These are phyloP conservation scores for Crithidia thermophila DNA, from an alignment of 208 protist species.

Conservation along the genomic window DNA sequence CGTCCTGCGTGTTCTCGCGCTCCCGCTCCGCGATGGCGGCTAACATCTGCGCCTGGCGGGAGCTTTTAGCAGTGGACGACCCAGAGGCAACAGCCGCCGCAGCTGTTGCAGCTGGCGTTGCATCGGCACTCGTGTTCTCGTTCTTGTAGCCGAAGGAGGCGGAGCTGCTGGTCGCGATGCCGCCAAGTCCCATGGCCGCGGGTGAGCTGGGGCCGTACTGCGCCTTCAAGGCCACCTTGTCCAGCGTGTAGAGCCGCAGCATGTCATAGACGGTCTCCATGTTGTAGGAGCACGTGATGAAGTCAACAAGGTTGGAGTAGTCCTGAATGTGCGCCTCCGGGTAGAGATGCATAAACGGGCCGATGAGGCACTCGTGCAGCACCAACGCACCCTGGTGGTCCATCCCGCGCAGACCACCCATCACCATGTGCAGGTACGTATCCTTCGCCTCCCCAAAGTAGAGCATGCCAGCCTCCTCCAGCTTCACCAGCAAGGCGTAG, in stretches of 20 bases:
- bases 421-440: constrained; percentile 83
- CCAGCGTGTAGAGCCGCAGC: constrained; percentile 84
- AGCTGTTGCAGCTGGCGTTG: constrained; percentile 24
- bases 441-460: constrained; percentile 79
- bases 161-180: constrained; percentile 73
- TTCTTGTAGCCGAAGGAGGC: constrained; percentile 60
- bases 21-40: constrained; percentile 32
- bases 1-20: constrained; percentile 72
- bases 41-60: constrained; percentile 13
- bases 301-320: constrained; percentile 90
- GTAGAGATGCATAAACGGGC: constrained; percentile 84
- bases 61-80: not conserved
- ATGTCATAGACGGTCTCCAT: constrained; percentile 94
- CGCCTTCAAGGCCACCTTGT: constrained; percentile 73
- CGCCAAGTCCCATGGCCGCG: constrained; percentile 82
- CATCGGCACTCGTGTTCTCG: constrained; percentile 15
- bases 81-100: constrained; percentile 1
- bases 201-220: constrained; percentile 82
- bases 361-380: constrained; percentile 82
- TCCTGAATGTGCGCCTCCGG: constrained; percentile 90
- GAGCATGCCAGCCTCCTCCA: constrained; percentile 84
- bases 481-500: constrained; percentile 74
- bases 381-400: constrained; percentile 89
- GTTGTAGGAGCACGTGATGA: constrained; percentile 90
- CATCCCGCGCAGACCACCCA: constrained; percentile 82